Conservation (phyloP, 2,329 filamentous ascomycete species). For the Pseudogymnoascus sp. region DNA sequence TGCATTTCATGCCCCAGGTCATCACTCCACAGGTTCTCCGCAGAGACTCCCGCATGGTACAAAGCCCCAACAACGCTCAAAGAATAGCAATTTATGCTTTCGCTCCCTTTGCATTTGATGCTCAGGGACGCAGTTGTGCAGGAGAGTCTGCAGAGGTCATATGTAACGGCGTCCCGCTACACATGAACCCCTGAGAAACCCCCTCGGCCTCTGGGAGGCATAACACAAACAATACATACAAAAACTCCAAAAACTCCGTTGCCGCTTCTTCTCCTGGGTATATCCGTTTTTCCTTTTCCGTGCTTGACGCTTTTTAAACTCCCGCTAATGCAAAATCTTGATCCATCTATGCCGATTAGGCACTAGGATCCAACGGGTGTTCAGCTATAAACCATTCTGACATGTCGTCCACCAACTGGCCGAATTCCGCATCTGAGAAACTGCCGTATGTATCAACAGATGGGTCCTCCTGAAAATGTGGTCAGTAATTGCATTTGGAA, state of each 20-base stretch:
- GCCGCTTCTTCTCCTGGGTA: background rate
- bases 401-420: background rate
- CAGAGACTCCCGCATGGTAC: background rate
- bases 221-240: background rate
- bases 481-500: background rate
- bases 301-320: background rate
- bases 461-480: background rate
- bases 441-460: background rate
- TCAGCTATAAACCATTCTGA: background rate
- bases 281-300: background rate
- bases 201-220: background rate
- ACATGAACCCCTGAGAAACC: background rate
- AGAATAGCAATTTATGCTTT: background rate
- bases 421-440: background rate
- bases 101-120: background rate
- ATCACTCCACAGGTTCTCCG: background rate
- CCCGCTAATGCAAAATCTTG: background rate
- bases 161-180: background rate
- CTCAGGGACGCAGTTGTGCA: slow-evolving; percentile 1
- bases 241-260: background rate
- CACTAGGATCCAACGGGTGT: background rate
- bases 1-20: slow-evolving; percentile 5
- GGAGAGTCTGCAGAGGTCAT: background rate
- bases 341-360: background rate
- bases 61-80: background rate